A percentile compares a stretch with the other conserved stretches of the same genome.
Conservation (phyloP, 2,329 filamentous ascomycete species). For the Talaromyces sp. region DNA sequence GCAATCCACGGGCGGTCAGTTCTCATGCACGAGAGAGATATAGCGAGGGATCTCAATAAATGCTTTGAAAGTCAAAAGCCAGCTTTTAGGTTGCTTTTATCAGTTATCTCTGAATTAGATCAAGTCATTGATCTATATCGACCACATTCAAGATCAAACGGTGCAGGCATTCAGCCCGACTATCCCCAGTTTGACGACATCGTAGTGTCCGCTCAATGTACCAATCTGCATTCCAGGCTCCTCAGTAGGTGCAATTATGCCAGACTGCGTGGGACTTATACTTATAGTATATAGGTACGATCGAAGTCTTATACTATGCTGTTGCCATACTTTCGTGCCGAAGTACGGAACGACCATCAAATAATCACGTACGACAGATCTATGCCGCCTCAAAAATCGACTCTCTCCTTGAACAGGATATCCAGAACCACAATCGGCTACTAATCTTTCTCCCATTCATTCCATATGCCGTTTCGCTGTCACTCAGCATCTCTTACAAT, state of each 20-base stretch:
- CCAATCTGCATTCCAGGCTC: conserved; percentile 23
- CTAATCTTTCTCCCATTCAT: conserved; percentile 51
- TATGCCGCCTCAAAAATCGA: conserved; percentile 46
- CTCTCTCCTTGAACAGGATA: not conserved
- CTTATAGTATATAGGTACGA: conserved; percentile 39
- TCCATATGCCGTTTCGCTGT: conserved; percentile 57
- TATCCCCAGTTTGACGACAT: conserved; percentile 28
- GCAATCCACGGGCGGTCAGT: conserved; percentile 57
- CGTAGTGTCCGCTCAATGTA: conserved; percentile 17
- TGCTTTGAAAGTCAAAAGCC: conserved; percentile 50
- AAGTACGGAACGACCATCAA: conserved; percentile 31
- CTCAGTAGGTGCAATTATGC: not conserved
- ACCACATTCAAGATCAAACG: conserved; percentile 37
- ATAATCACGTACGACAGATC: conserved; percentile 53
- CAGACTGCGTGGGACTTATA: not conserved
- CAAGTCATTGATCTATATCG: conserved; percentile 58
- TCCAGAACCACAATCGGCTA: not conserved
- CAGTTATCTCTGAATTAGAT: conserved; percentile 53
- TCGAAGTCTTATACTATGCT: conserved; percentile 61
- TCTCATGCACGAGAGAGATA: conserved; percentile 57
- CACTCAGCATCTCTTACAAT: conserved; percentile 58
- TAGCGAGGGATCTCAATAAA: conserved; percentile 50
- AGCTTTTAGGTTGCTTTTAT: conserved; percentile 54
- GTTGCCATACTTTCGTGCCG: conserved; percentile 60
- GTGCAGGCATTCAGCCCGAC: conserved; percentile 20